Percentiles rank a stretch among this genome's conserved stretches.
These are phyloP conservation scores for Stipa capillata DNA, from an alignment of 176 grass and related monocot genomes.

Conservation along the genomic window DNA sequence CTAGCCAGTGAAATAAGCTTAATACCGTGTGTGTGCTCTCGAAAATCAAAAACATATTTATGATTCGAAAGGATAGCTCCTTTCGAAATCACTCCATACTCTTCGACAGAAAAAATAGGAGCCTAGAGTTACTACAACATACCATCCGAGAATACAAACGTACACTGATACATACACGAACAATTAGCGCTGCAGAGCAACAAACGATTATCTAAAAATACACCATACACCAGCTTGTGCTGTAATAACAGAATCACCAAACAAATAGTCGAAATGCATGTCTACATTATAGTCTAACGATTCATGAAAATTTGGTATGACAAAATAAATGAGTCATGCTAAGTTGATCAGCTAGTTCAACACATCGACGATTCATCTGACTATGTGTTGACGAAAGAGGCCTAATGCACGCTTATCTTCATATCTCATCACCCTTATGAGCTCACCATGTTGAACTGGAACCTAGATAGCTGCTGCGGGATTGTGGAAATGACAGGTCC, in stretches of 20 bases:
- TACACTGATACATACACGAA: constrained; percentile 12
- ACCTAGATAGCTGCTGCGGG: constrained; percentile 91
- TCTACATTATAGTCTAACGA: background rate
- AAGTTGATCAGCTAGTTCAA: constrained; percentile 16
- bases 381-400: background rate
- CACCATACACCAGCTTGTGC: background rate
- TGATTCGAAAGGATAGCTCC: background rate
- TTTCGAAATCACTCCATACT: background rate
- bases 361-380: background rate
- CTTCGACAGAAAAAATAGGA: background rate
- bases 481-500: constrained; percentile 99
- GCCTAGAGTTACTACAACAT: background rate
- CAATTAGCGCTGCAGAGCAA: background rate
- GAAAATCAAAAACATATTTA: too few relatives aligned
- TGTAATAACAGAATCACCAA: background rate
- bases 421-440: constrained; percentile 31
- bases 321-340: constrained; percentile 15
- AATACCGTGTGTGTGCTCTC: too few relatives aligned
- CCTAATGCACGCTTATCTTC: background rate
- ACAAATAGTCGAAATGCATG: constrained; percentile 16
- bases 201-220: constrained; percentile 15
- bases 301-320: constrained; percentile 1
- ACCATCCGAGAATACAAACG: background rate
- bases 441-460: constrained; percentile 98
- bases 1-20: too few relatives aligned